Percentiles rank a stretch among this genome's conserved stretches.
phyloP scores from a whole-genome alignment of 2,329 filamentous ascomycete species.

The Apiospora phragmitis region DNA sequence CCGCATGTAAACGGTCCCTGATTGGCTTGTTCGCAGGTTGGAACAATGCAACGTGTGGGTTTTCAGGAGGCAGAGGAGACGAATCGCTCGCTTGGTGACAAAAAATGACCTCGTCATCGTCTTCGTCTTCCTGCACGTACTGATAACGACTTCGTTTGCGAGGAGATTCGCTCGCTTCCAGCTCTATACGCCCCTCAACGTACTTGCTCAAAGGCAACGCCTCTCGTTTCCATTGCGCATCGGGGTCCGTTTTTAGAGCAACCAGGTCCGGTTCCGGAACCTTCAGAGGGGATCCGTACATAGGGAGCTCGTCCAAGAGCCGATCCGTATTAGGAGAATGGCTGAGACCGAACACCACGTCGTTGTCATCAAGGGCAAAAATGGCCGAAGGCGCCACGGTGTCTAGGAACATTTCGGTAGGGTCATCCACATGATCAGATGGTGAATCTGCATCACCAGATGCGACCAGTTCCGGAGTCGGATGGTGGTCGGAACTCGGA shows the following conservation, averaged over 20 bases:
- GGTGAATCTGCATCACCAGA: slow-evolving; percentile 63
- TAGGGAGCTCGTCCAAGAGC: slow-evolving; percentile 76
- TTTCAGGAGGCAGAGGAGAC: slow-evolving; percentile 62
- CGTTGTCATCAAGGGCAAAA: slow-evolving; percentile 79
- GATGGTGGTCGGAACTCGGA: slow-evolving; percentile 43
- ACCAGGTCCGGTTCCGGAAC: slow-evolving; percentile 59
- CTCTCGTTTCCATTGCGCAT: slow-evolving; percentile 73
- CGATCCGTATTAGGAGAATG: slow-evolving; percentile 74
- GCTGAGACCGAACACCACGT: slow-evolving; percentile 77
- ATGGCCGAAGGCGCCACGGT: slow-evolving; percentile 72
- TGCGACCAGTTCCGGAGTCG: slow-evolving; percentile 67
- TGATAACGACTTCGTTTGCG: slow-evolving; percentile 81
- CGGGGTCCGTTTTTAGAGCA: slow-evolving; percentile 62
- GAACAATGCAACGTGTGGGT: slow-evolving; percentile 82
- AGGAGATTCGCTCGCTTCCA: slow-evolving; percentile 65
- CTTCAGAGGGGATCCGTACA: slow-evolving; percentile 69
- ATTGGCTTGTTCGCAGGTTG: slow-evolving; percentile 86
- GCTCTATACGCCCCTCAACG: slow-evolving; percentile 75
- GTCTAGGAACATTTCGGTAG: slow-evolving; percentile 34
- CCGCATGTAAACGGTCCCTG: slow-evolving; percentile 84
- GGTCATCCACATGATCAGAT: slow-evolving; percentile 43
- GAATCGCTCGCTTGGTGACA: slow-evolving; percentile 29
- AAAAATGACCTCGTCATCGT: slow-evolving; percentile 44
- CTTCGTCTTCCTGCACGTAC: slow-evolving; percentile 72
- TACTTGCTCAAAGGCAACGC: slow-evolving; percentile 85